Conservation (phyloP, 306 rosid genomes). For the Cicer cuneatum region DNA sequence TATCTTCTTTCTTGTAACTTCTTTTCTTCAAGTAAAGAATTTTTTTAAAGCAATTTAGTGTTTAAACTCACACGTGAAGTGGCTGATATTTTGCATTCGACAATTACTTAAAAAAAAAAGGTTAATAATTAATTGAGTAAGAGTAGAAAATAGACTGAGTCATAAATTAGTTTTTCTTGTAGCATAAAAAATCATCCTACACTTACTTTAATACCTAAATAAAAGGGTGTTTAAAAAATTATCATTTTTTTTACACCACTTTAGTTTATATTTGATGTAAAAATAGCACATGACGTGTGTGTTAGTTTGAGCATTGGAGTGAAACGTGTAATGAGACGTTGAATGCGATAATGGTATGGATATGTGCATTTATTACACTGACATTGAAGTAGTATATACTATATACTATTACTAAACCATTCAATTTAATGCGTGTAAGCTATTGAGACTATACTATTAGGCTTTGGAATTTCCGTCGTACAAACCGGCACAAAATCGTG, state of each 20-base stretch:
- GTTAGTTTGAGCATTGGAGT: background rate
- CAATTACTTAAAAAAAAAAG: too few species aligned
- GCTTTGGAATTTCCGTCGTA: background rate
- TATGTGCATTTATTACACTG: background rate
- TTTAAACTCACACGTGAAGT: too few species aligned
- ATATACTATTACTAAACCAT: too few species aligned
- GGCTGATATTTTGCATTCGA: too few species aligned
- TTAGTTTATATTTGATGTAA: too few species aligned
- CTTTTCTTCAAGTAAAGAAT: background rate
- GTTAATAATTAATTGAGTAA: too few species aligned
- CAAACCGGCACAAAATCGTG: background rate
- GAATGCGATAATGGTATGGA: background rate
- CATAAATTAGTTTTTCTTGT: too few species aligned
- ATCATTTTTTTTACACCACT: too few species aligned
- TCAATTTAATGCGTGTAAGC: background rate
- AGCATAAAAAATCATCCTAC: too few species aligned
- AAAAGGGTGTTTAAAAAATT: too few species aligned
- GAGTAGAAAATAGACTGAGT: too few species aligned
- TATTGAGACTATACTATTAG: background rate
- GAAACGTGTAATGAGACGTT: background rate
- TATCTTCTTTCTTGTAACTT: background rate
- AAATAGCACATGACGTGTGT: background rate
- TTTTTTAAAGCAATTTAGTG: background rate
- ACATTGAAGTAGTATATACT: background rate
- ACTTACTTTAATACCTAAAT: too few species aligned